phyloP scores from a whole-genome alignment of 768 basidiomycete genomes.

The Kwoniella bestiolae region DNA sequence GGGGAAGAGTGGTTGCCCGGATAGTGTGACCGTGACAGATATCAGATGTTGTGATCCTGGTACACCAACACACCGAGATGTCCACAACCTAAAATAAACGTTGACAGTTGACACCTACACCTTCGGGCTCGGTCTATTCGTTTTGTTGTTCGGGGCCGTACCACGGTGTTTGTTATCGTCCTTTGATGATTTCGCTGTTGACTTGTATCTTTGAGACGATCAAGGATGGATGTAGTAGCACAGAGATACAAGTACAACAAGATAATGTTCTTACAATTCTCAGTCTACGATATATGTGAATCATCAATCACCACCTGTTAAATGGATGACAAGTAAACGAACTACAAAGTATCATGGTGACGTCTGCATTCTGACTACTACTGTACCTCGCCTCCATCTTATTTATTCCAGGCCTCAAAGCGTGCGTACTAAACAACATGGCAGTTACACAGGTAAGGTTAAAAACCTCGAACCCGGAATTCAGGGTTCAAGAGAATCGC shows the following conservation, averaged over 20 bases:
- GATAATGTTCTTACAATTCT: not conserved
- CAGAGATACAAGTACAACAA: not conserved
- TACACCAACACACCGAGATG: not conserved
- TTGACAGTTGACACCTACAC: not conserved
- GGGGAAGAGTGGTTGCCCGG: no score
- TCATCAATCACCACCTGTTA: not conserved
- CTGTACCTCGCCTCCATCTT: not conserved
- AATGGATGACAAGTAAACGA: not conserved
- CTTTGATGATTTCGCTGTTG: not conserved
- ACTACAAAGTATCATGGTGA: slow-evolving; percentile 2
- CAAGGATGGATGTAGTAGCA: not conserved
- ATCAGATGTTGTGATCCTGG: not conserved
- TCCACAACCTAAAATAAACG: not conserved
- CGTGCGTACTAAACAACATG: no score
- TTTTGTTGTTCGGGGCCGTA: not conserved
- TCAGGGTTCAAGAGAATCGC: not conserved
- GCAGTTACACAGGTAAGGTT: not conserved
- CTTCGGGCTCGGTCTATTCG: not conserved
- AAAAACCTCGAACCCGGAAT: not conserved
- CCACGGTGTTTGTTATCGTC: not conserved
- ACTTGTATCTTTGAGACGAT: not conserved
- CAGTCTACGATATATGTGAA: not conserved
- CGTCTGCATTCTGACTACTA: not conserved
- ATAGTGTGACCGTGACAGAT: no score
- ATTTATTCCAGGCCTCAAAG: not conserved